phyloP scores from a whole-genome alignment of 352 stramenopile genomes.

The Thraustochytrium sp. region DNA sequence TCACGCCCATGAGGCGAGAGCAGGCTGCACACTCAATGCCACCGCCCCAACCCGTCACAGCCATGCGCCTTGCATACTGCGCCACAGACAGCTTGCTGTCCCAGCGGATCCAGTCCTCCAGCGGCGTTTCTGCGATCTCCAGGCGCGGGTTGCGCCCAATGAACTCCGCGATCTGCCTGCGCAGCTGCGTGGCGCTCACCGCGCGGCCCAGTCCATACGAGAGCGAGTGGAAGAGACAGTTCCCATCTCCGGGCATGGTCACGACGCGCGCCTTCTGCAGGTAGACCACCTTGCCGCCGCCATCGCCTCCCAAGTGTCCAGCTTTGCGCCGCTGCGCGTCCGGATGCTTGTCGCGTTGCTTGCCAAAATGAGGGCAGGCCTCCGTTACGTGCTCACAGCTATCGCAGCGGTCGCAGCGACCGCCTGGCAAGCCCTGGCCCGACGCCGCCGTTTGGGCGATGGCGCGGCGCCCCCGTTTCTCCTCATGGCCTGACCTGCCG shows the following conservation, averaged over 20 bases:
- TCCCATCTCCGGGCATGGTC: constrained; percentile 65
- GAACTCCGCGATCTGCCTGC: constrained; percentile 18
- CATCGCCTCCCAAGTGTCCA: background rate
- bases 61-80: constrained; percentile 42
- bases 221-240: constrained; percentile 73
- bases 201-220: constrained; percentile 50
- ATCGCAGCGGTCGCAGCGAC: constrained; percentile 28
- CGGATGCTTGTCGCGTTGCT: background rate
- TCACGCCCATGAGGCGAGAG: constrained; percentile 26
- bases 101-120: constrained; percentile 51
- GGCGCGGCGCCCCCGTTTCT: too few relatives aligned
- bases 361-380: background rate
- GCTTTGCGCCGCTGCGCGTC: background rate
- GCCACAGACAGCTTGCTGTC: constrained; percentile 39
- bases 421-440: too few relatives aligned
- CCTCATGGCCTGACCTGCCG: too few relatives aligned
- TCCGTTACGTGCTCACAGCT: background rate
- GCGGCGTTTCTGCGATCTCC: constrained; percentile 46
- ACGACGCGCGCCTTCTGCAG: constrained; percentile 7
- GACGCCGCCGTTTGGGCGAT: too few relatives aligned
- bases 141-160: constrained; percentile 43
- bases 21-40: constrained; percentile 50
- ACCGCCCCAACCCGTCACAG: constrained; percentile 43
- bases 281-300: constrained; percentile 7
- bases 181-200: constrained; percentile 5